Evolutionary conservation across 306 rosid species (phyloP), one percentile per base, ranked within the genome.

Genomic region (Mimosa pudica): DNA sequence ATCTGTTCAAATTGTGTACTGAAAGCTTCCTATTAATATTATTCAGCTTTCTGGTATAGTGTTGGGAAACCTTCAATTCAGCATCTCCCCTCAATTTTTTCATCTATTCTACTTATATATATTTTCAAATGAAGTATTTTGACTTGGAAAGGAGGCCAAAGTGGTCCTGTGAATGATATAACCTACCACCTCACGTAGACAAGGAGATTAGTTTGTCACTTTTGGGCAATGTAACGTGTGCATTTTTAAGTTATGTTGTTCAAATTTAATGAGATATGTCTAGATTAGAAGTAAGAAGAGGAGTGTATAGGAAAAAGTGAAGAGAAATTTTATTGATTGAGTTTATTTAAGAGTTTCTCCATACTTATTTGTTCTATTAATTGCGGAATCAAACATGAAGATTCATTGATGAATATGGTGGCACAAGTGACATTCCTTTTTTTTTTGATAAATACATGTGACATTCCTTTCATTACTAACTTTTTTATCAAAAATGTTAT

Each of bases 1-100:
- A 10, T 66, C 38, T 73, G 55, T 33, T 58, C 68, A 58, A 18
- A 18, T 74, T 57, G 69, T 57, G 69, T 41, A 41, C 10, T 74
- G 18, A 38, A 38, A n/a, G 30, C 67, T n/a, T 54, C 9, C 51
- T 55, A 18, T 73, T 73, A 35, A 73, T 46, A 20, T 24, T 6
- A 49, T 36, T 48, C 67, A 54, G 52, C 77, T 18, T 73, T 17
- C 36, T 38, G 17, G 44, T 52, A 16, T 69, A 69, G 49, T 42
- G 45, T 17, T 2, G 48, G 70, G 36, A 33, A 13, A 33, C 36
- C 18, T 64, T 64, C 65, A 24, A 20, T 10, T 60, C 35, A 8
- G 65, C 35, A 8, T 60, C 65, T 24, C 13, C 24, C 65, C 9
- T n/a, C 61, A 18, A 33, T 8, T 60, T 60, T 60, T 35, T 57